These are phyloP conservation scores for Scleroderma citrinum DNA, from an alignment of 768 basidiomycete species.

Conservation along the genomic window DNA sequence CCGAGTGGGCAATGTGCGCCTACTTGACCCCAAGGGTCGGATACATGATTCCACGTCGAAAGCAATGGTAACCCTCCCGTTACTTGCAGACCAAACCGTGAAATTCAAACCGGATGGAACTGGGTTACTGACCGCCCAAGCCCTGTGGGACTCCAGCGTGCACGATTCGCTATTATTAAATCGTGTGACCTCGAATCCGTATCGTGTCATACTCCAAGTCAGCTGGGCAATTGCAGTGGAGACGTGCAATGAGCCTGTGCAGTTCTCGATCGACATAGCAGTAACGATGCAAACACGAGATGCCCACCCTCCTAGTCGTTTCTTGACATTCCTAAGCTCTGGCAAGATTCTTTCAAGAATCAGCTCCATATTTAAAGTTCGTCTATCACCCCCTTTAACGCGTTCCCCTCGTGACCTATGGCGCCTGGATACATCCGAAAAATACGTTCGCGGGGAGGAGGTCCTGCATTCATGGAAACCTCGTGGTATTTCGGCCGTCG, in stretches of 20 bases:
- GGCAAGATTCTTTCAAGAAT: slow-evolving; percentile 73
- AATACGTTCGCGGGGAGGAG: slow-evolving; percentile 93
- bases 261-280: slow-evolving; percentile 84
- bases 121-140: slow-evolving; percentile 58
- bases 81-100: slow-evolving; percentile 65
- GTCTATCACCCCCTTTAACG: slow-evolving; percentile 77
- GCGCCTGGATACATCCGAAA: slow-evolving; percentile 91
- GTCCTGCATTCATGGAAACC: slow-evolving; percentile 77
- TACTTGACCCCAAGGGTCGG: slow-evolving; percentile 79
- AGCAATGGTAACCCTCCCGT: slow-evolving; percentile 62
- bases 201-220: slow-evolving; percentile 75
- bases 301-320: slow-evolving; percentile 73
- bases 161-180: slow-evolving; percentile 86
- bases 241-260: slow-evolving; percentile 77
- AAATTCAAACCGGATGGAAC: slow-evolving; percentile 85
- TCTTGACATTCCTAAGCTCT: slow-evolving; percentile 72
- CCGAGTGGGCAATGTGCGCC: slow-evolving; percentile 75
- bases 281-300: slow-evolving; percentile 81
- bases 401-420: slow-evolving; percentile 87
- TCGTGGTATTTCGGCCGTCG: slow-evolving; percentile 81
- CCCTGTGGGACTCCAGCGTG: slow-evolving; percentile 89
- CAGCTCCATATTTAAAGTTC: slow-evolving; percentile 78
- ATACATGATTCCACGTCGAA: slow-evolving; percentile 74
- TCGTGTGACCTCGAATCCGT: slow-evolving; percentile 69
- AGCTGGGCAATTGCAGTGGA: slow-evolving; percentile 78